phyloP scores from a whole-genome alignment of 1,284 basidiomycete species.

The Sparassis latifolia region DNA sequence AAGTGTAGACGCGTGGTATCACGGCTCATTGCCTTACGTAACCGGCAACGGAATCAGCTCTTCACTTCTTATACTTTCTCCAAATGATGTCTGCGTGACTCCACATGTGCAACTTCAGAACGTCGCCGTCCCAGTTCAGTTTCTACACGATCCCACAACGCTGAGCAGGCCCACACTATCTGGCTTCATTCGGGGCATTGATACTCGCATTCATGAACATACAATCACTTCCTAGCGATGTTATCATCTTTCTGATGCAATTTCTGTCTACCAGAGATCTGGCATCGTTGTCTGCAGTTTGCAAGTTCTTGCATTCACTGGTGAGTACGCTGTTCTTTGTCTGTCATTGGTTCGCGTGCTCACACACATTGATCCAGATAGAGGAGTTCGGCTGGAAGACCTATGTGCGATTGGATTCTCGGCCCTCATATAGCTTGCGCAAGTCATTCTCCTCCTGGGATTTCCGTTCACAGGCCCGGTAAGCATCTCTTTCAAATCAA shows the following conservation, averaged over 20 bases:
- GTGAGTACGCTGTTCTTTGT: conserved; percentile 31
- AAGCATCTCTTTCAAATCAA: conserved; percentile 5
- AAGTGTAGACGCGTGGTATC: neutral
- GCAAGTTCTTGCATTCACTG: conserved; percentile 36
- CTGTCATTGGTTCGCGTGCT: neutral
- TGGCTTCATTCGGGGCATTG: no score
- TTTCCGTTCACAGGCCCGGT: conserved; percentile 33
- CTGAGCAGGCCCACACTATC: no score
- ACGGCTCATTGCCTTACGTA: no score
- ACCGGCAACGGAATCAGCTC: no score
- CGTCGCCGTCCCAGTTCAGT: no score
- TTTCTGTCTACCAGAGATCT: conserved; percentile 41
- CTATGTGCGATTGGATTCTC: conserved; percentile 42
- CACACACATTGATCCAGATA: conserved; percentile 35
- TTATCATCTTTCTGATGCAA: conserved; percentile 49
- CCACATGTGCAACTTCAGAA: no score
- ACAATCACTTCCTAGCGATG: conserved; percentile 43
- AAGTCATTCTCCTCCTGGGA: conserved; percentile 42
- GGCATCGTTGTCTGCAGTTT: conserved; percentile 39
- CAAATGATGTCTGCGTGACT: no score
- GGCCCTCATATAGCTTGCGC: conserved; percentile 47
- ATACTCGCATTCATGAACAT: conserved; percentile 13
- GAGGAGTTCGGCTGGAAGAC: conserved; percentile 53
- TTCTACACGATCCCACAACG: no score
- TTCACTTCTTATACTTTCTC: no score